A percentile compares a stretch with the other conserved stretches of the same genome.
phyloP scores from a whole-genome alignment of 75 land plant species.

The Picea sitchensis region DNA sequence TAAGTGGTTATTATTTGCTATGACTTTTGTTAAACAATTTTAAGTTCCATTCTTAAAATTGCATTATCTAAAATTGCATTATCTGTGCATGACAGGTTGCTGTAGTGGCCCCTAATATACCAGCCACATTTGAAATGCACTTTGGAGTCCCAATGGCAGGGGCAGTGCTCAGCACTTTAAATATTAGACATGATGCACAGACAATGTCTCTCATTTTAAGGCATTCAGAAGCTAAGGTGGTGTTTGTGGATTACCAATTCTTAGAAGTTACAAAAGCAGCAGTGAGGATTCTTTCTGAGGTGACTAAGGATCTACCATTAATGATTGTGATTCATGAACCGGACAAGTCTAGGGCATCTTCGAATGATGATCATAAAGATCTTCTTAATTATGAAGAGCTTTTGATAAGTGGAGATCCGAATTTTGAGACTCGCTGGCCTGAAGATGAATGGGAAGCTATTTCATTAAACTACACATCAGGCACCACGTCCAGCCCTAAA shows the following conservation, averaged over 20 bases:
- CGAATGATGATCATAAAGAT: constrained; percentile 10
- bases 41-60: too few relatives aligned
- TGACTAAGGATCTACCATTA: constrained; percentile 29
- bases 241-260: constrained; percentile 67
- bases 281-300: constrained; percentile 30
- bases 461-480: constrained; percentile 75
- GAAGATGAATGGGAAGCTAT: constrained; percentile 60
- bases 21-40: too few relatives aligned
- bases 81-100: constrained; percentile 41
- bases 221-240: constrained; percentile 69
- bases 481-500: constrained; percentile 87
- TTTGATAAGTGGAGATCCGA: constrained; percentile 32
- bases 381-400: constrained; percentile 67
- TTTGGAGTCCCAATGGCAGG: constrained; percentile 94
- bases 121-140: constrained; percentile 88
- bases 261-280: constrained; percentile 47
- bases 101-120: constrained; percentile 75
- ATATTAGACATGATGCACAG: constrained; percentile 63
- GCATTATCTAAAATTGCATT: too few relatives aligned
- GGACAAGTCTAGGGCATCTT: background rate
- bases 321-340: constrained; percentile 49
- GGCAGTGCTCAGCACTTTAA: constrained; percentile 72
- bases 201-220: constrained; percentile 51
- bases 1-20: too few relatives aligned
- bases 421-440: constrained; percentile 55